Evolutionary conservation across 164 flowering plant species (phyloP), one percentile per base, ranked within the genome.

Genomic region (Cinnamomum micranthum): DNA sequence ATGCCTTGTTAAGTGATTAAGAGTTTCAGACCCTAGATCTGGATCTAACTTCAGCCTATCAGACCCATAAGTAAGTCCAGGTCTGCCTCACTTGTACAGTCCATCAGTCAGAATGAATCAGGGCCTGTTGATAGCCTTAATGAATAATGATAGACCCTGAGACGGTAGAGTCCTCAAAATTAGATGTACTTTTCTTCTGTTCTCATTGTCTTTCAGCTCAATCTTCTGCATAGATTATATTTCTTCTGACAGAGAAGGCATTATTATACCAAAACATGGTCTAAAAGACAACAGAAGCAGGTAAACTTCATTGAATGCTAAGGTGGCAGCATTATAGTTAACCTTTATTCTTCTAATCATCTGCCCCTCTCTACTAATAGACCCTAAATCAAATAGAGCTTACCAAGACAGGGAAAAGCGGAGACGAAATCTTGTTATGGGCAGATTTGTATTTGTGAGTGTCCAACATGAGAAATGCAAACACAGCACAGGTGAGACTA

Each of bases 401-500:
- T 87, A 93, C 99, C 93, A 93, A 80, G 50, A 93, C 99, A 28
- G 98, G 99, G 65, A 93, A 87, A 25, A 95, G 81, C 0, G 99
- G 99, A 15, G 99, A 95, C 3, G 99, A 86, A 66, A 93, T 87
- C 82, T 87, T 93, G 91, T 95, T 86, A 78, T 92, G 98, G 22
- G 92, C 85, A 28, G 97, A 88, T 80, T 80, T 88, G 81, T 91
- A 95, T 72, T 83, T 91, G 87, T 92, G 91, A 65, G 86, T 79
- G 75, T 93, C 97, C 86, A 95, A 81, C 98, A 95, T 93, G 75
- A 93, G 95, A 80, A 93, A 93, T 11, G 93, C 96, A 78, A 95
- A 95, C 60, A 93, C 81, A 3, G 91, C 93, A 77, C 97, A 89
- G 19, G 85, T 79, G 60, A 95, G 89, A 86, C 98, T 93, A 73